These are phyloP conservation scores for Helicocarpus griseus DNA, from an alignment of 2,329 filamentous ascomycete species.

Conservation along the genomic window DNA sequence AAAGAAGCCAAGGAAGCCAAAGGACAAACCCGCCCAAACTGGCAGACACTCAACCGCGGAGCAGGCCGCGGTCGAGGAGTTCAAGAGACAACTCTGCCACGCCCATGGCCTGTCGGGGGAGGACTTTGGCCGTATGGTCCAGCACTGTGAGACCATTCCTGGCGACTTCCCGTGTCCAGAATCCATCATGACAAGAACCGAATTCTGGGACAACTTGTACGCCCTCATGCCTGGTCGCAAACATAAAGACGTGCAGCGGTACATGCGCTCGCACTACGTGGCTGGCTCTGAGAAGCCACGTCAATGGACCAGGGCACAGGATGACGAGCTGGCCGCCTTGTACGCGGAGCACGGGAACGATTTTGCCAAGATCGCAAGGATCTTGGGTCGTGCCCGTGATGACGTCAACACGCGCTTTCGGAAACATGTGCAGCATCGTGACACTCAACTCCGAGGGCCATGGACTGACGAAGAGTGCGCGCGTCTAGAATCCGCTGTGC, in stretches of 20 bases:
- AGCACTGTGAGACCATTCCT: not conserved
- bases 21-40: not conserved
- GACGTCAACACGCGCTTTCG: constrained; percentile 36
- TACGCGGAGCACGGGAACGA: constrained; percentile 24
- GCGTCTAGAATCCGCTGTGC: constrained; percentile 20
- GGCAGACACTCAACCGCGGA: not conserved
- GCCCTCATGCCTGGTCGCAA: constrained; percentile 27
- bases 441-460: constrained; percentile 24
- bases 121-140: constrained; percentile 1
- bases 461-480: constrained; percentile 28
- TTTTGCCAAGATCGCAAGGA: constrained; percentile 28
- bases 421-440: constrained; percentile 30
- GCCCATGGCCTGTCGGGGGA: not conserved
- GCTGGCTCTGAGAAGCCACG: constrained; percentile 26
- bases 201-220: constrained; percentile 30
- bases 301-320: constrained; percentile 32
- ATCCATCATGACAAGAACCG: constrained; percentile 3
- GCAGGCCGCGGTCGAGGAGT: not conserved
- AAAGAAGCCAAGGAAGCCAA: constrained; percentile 1
- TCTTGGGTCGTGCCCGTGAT: constrained; percentile 30
- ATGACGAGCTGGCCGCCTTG: constrained; percentile 29
- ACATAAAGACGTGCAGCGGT: constrained; percentile 29
- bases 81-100: constrained; percentile 3
- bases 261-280: constrained; percentile 35
- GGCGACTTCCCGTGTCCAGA: not conserved